These are phyloP conservation scores for Euphorbia lathyris DNA, from an alignment of 345 rosid genomes.

Conservation along the genomic window DNA sequence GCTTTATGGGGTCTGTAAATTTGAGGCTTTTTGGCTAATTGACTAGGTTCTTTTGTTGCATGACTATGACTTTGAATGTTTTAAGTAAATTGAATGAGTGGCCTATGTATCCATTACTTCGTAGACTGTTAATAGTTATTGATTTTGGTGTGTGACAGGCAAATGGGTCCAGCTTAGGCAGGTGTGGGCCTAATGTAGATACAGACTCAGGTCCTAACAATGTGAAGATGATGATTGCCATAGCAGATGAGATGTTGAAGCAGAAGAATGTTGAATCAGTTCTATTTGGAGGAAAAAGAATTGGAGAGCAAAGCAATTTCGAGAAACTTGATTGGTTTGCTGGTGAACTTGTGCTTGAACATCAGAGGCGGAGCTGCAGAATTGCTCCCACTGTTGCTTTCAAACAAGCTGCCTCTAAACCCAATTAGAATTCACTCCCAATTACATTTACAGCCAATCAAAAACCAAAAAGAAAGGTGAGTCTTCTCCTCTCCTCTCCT, in stretches of 20 bases:
- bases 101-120: conserved; percentile 1
- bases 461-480: conserved; percentile 30
- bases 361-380: conserved; percentile 86
- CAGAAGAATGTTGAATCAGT: conserved; percentile 95
- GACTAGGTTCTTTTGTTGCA: not conserved
- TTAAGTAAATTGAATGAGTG: not conserved
- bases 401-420: conserved; percentile 61
- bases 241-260: conserved; percentile 91
- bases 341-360: conserved; percentile 78
- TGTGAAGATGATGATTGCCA: conserved; percentile 63
- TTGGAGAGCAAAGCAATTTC: conserved; percentile 63
- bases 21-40: not conserved
- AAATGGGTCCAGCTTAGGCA: conserved; percentile 68
- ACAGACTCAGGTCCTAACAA: conserved; percentile 65
- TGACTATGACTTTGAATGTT: not conserved
- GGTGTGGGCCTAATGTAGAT: conserved; percentile 60
- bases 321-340: conserved; percentile 94
- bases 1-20: not conserved
- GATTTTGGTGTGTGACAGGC: conserved; percentile 47
- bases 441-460: conserved; percentile 27
- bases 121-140: not conserved
- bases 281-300: conserved; percentile 79
- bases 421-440: conserved; percentile 31
- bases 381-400: conserved; percentile 97
- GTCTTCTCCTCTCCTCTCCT: conserved; percentile 7